These are phyloP conservation scores for Alternaria dauci DNA, from an alignment of 2,329 filamentous ascomycete genomes.

Conservation along the genomic window DNA sequence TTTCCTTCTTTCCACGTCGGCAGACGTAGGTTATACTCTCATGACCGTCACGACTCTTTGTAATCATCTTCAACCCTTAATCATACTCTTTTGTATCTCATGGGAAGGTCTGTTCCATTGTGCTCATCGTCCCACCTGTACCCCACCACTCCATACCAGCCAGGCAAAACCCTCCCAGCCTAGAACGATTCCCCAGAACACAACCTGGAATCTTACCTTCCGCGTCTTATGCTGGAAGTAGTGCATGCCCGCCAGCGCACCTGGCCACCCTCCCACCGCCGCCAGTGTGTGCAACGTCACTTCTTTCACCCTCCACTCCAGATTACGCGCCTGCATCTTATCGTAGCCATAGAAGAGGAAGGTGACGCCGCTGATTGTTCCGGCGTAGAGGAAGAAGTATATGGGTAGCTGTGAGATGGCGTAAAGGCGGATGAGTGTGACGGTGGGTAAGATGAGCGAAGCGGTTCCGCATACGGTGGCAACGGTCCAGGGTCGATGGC, in stretches of 20 bases:
- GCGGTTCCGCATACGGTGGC: slow-evolving; percentile 34
- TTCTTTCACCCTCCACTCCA: slow-evolving; percentile 46
- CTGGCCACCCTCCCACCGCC: slow-evolving; percentile 46
- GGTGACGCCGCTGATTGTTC: slow-evolving; percentile 31
- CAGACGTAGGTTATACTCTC: background rate
- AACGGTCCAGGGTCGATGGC: slow-evolving; percentile 36
- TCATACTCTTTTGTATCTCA: background rate
- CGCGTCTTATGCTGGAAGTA: slow-evolving; percentile 50
- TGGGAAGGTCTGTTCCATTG: background rate
- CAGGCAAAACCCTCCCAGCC: slow-evolving; percentile 42
- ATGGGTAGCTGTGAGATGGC: slow-evolving; percentile 22
- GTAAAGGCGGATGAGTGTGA: slow-evolving; percentile 57
- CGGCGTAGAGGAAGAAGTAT: slow-evolving; percentile 27
- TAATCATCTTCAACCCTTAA: background rate
- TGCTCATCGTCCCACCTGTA: slow-evolving; percentile 5
- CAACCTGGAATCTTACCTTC: slow-evolving; percentile 39
- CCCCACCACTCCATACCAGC: slow-evolving; percentile 27
- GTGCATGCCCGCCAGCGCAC: slow-evolving; percentile 44
- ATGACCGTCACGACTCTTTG: slow-evolving; percentile 7
- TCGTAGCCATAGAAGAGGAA: slow-evolving; percentile 49
- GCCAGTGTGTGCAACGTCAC: slow-evolving; percentile 40
- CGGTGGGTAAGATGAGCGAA: slow-evolving; percentile 63
- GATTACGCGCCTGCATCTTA: slow-evolving; percentile 46
- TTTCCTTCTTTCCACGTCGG: slow-evolving; percentile 6
- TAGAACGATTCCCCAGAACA: slow-evolving; percentile 44